These are phyloP conservation scores for Pichia sp. DNA, from an alignment of 1,139 yeast species.

Conservation along the genomic window DNA sequence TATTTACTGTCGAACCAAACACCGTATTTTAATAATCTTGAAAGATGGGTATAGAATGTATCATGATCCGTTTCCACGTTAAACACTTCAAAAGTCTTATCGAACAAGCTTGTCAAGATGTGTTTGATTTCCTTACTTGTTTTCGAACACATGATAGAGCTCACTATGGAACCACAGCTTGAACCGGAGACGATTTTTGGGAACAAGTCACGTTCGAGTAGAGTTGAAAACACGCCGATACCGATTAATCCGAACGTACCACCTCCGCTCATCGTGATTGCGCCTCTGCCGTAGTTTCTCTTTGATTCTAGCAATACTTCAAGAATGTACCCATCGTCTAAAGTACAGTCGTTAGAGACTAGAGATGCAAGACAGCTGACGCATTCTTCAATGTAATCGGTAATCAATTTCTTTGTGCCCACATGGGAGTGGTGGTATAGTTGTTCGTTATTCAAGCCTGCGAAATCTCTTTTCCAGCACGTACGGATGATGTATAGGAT, in stretches of 20 bases:
- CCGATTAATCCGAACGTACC: constrained; percentile 93
- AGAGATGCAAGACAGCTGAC: constrained; percentile 56
- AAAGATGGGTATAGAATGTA: constrained; percentile 48
- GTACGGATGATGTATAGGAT: constrained; percentile 78
- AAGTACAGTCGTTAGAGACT: constrained; percentile 41
- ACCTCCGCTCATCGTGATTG: constrained; percentile 91
- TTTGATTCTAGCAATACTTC: constrained; percentile 86
- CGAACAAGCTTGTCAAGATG: constrained; percentile 53
- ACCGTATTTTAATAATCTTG: constrained; percentile 73
- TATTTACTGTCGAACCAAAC: constrained; percentile 84
- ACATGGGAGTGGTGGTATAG: constrained; percentile 76
- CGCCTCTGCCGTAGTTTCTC: constrained; percentile 91
- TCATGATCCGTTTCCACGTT: constrained; percentile 46
- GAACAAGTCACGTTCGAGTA: constrained; percentile 68
- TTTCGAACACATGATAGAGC: constrained; percentile 82
- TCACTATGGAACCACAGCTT: constrained; percentile 95
- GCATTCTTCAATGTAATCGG: constrained; percentile 81
- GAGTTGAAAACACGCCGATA: constrained; percentile 83
- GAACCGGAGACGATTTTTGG: constrained; percentile 95
- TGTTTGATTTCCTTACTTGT: constrained; percentile 68
- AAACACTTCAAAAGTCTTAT: constrained; percentile 70
- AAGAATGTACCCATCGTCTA: constrained; percentile 68
- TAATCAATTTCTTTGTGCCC: constrained; percentile 84
- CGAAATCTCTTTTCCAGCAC: constrained; percentile 80
- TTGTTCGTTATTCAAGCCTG: constrained; percentile 82